phyloP scores from a whole-genome alignment of 495 filamentous ascomycete species.

The Xylaria scruposa region DNA sequence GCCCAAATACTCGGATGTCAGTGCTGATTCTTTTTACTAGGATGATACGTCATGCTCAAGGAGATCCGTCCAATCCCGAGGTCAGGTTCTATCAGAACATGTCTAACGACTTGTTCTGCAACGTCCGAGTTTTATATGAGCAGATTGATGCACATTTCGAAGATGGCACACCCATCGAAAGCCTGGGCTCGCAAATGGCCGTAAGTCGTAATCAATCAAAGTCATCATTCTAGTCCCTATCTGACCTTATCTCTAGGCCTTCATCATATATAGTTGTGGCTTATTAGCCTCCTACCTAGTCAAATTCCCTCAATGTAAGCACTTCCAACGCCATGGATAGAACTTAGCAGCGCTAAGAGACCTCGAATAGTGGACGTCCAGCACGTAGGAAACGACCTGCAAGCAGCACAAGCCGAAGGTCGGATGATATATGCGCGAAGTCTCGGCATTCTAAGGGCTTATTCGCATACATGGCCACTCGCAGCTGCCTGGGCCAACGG shows the following conservation, averaged over 20 bases:
- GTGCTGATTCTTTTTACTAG: conserved; percentile 31
- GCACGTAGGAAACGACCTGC: conserved; percentile 40
- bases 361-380: conserved; percentile 44
- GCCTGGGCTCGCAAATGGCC: conserved; percentile 58
- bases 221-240: background rate
- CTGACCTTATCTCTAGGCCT: conserved; percentile 38
- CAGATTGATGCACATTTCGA: conserved; percentile 56
- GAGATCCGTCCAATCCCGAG: conserved; percentile 45
- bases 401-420: conserved; percentile 41
- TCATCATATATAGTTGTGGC: conserved; percentile 59
- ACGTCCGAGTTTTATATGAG: conserved; percentile 52
- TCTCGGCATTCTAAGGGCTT: conserved; percentile 47
- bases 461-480: conserved; percentile 54
- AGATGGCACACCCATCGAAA: conserved; percentile 47
- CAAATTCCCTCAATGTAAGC: conserved; percentile 54
- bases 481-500: conserved; percentile 53
- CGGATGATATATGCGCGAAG: conserved; percentile 48
- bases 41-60: conserved; percentile 47
- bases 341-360: conserved; percentile 16
- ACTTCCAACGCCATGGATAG: background rate
- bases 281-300: conserved; percentile 54
- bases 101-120: conserved; percentile 54
- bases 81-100: conserved; percentile 50
- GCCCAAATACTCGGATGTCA: background rate
- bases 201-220: conserved; percentile 35